Base-by-base conservation (phyloP, 257 asterid species). In the Solanum clarkiae region DNA sequence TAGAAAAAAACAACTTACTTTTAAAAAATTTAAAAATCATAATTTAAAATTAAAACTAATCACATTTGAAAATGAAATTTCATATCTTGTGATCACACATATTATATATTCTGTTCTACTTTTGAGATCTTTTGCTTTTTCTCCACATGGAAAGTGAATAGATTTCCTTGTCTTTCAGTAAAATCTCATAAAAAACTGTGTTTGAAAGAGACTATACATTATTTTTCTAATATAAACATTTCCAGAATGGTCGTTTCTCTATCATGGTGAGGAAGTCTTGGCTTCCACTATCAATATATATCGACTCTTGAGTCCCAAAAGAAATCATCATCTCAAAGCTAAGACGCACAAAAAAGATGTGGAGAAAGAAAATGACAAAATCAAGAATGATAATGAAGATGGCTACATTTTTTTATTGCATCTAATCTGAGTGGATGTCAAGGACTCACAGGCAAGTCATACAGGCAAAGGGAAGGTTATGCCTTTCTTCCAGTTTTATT, bases 121-220 rank as follows among this genome's bases (percentile, higher is more conserved):
- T 75, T 74, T 75, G 32, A 24, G 1, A 26, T 68, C 9, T 40
- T 60, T 80, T 59, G 57, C 7, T 71, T 63, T 88, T 91, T 84
- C 77, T 84, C 89, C 90, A 87, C 88, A 86, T 89, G 92, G 88
- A 69, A 86, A 75, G 80, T 79, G 90, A 80, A 51, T 71, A 32
- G 89, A 88, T 85, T 81, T 85, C 18, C 60, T 47, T 14, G 81
- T 47, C 60, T 47, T 47, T n/a, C 4, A 14, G 12, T 47, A 75
- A 75, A 24, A 18, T 18, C 10, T 70, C 26, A 40, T 4, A 32
- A 32, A 40, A 49, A 45, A 3, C 2, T 75, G 22, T 47, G 40
- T 2, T 42, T 74, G 44, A 22, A 74, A 74, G 81, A 74, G 84
- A 77, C 84, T 40, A 88, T 20, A 84, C 82, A 74, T 88, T 66